Percentiles rank a stretch among this genome's conserved stretches.
phyloP scores from a whole-genome alignment of 306 rosid genomes.

The Citrullus mucosospermus region DNA sequence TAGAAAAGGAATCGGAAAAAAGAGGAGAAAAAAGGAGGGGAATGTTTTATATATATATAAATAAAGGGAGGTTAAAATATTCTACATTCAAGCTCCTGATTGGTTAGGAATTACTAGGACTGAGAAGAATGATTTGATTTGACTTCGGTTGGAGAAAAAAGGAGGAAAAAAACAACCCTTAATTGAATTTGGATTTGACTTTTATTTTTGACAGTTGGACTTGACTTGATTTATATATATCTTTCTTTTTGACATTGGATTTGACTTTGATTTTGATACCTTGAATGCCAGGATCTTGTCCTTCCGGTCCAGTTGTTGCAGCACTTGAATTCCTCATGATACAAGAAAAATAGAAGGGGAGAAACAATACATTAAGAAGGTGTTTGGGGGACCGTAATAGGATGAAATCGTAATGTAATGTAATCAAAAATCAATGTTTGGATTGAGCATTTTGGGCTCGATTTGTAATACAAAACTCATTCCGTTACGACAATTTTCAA shows the following conservation, averaged over 20 bases:
- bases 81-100: neutral
- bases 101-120: neutral
- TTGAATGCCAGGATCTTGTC: neutral
- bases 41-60: neutral
- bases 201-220: neutral
- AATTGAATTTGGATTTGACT: neutral
- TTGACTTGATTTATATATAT: neutral
- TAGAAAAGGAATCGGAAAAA: neutral
- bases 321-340: neutral
- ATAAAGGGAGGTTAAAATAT: neutral
- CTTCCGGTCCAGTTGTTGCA: neutral
- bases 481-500: no score
- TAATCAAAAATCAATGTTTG: no score
- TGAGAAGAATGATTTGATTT: neutral
- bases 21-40: neutral
- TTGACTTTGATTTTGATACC: neutral
- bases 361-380: neutral
- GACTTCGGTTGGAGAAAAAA: neutral
- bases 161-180: neutral
- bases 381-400: no score
- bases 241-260: neutral
- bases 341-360: neutral
- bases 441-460: no score
- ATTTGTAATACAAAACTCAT: no score
- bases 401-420: no score